These are phyloP conservation scores for Naganishia cerealis DNA, from an alignment of 1,284 basidiomycete species.

Conservation along the genomic window DNA sequence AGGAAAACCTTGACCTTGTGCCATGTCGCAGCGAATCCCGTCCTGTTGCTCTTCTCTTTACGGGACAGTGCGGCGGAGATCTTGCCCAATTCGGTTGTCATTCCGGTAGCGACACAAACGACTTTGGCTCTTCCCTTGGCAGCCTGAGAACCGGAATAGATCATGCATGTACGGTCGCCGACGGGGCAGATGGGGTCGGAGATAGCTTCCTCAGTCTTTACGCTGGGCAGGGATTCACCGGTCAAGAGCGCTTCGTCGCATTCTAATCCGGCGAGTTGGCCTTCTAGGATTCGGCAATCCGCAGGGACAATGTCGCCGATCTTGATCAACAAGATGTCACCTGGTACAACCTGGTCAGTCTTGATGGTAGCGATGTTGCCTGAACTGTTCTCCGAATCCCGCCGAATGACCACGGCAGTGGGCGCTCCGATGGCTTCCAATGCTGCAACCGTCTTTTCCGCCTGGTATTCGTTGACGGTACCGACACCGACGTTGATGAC, in stretches of 20 bases:
- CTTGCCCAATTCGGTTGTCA: slow-evolving; percentile 67
- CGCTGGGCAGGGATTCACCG: slow-evolving; percentile 69
- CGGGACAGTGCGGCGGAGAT: slow-evolving; percentile 59
- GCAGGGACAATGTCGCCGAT: slow-evolving; percentile 65
- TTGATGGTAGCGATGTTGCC: slow-evolving; percentile 59
- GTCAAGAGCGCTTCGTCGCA: slow-evolving; percentile 69
- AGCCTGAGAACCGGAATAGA: slow-evolving; percentile 63
- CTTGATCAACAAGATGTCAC: slow-evolving; percentile 63
- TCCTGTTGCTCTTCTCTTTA: slow-evolving; percentile 50
- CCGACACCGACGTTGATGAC: slow-evolving; percentile 59
- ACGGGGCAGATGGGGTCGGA: slow-evolving; percentile 57
- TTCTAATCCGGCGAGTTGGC: slow-evolving; percentile 58
- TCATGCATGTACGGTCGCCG: slow-evolving; percentile 52
- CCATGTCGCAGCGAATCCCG: slow-evolving; percentile 49
- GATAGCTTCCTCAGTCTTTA: slow-evolving; percentile 59
- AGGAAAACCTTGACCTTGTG: slow-evolving; percentile 53
- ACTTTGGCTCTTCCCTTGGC: slow-evolving; percentile 66
- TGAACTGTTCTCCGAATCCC: slow-evolving; percentile 35
- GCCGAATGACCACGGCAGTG: slow-evolving; percentile 62
- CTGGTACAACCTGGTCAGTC: slow-evolving; percentile 64
- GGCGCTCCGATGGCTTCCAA: slow-evolving; percentile 58
- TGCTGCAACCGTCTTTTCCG: slow-evolving; percentile 56
- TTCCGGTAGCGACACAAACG: slow-evolving; percentile 64
- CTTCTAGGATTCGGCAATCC: slow-evolving; percentile 58
- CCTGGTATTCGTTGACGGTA: slow-evolving; percentile 53